Conservation (phyloP, 257 asterid species). For the Solanum etuberosum region DNA sequence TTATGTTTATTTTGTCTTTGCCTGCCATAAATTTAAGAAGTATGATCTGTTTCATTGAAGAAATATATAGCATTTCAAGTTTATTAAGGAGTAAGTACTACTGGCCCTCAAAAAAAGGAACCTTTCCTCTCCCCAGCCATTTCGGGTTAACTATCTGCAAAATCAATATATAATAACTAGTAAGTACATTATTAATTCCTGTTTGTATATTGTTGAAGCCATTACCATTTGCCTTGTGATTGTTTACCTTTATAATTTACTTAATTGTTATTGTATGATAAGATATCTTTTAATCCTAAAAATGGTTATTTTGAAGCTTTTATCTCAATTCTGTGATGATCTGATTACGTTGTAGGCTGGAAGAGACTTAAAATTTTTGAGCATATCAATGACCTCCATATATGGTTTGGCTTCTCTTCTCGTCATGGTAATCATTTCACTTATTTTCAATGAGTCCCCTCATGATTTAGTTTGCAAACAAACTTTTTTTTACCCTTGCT, state of each 20-base stretch:
- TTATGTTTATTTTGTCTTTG: neutral
- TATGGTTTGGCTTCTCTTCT: too few relatives aligned
- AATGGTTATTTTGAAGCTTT: too few relatives aligned
- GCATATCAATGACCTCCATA: too few relatives aligned
- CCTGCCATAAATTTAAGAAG: neutral
- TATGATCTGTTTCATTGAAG: neutral
- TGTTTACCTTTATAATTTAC: neutral
- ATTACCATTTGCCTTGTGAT: neutral
- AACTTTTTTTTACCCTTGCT: neutral
- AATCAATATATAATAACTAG: neutral
- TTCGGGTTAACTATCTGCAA: neutral
- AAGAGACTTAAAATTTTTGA: too few relatives aligned
- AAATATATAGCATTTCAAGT: neutral
- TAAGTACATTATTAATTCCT: too few relatives aligned
- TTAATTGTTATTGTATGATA: neutral
- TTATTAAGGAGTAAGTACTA: neutral
- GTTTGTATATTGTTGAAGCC: too few relatives aligned
- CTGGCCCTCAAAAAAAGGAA: too few relatives aligned
- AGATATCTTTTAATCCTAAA: neutral
- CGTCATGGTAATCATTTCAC: too few relatives aligned
- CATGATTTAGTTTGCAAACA: neutral
- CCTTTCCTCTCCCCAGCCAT: too few relatives aligned
- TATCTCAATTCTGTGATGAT: too few relatives aligned
- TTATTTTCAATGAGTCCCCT: too few relatives aligned
- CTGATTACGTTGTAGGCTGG: too few relatives aligned